Conservation (phyloP, 345 rosid genomes). For the Gossypium arboreum region DNA sequence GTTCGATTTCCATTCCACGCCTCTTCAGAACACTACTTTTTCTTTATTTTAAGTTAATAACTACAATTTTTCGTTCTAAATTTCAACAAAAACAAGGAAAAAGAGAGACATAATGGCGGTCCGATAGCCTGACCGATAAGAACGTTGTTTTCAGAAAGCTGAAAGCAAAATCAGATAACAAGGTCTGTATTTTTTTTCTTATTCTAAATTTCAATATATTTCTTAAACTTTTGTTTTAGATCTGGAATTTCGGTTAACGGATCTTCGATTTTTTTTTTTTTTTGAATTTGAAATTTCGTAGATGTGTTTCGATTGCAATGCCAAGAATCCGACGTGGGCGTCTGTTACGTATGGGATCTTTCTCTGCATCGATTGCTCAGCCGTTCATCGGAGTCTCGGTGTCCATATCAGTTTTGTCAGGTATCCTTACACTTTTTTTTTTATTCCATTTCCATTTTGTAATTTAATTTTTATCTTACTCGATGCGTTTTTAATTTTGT, state of each 20-base stretch:
- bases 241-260: slow-evolving; percentile 23
- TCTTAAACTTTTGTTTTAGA: slow-evolving; percentile 13
- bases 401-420: slow-evolving; percentile 97
- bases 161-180: slow-evolving; percentile 87
- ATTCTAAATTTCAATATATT: not conserved
- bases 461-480: not conserved
- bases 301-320: slow-evolving; percentile 98
- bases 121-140: slow-evolving; percentile 63
- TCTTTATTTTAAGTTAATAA: not conserved
- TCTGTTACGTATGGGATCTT: slow-evolving; percentile 97
- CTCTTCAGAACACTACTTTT: slow-evolving; percentile 24
- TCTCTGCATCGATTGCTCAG: slow-evolving; percentile 98
- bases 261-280: slow-evolving; percentile 23
- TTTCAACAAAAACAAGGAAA: not conserved
- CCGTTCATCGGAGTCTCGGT: slow-evolving; percentile 93
- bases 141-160: slow-evolving; percentile 71
- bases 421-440: slow-evolving; percentile 23
- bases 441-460: not conserved
- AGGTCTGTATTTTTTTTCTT: slow-evolving; percentile 40
- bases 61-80: not conserved
- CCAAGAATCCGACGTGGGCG: slow-evolving; percentile 98
- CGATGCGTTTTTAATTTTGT: not conserved
- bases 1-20: slow-evolving; percentile 21
- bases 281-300: slow-evolving; percentile 15
- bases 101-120: slow-evolving; percentile 43